These are phyloP conservation scores for Physcomitrium patens DNA, from an alignment of 225 moss, liverwort and hornwort genomes.

Conservation along the genomic window DNA sequence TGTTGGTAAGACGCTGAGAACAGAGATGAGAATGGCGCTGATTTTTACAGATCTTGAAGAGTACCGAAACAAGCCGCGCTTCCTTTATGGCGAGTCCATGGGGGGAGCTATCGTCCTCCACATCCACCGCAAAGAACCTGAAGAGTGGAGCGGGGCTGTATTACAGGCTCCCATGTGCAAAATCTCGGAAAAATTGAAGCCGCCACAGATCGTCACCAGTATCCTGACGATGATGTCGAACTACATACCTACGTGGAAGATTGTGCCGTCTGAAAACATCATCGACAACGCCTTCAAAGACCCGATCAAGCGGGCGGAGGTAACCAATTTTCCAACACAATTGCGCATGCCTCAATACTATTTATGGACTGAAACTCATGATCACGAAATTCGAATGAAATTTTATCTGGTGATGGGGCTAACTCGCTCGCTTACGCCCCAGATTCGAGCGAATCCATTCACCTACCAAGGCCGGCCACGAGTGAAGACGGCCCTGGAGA, in stretches of 20 bases:
- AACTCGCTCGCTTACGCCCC: neutral
- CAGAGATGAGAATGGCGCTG: neutral
- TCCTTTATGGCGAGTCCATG: slow-evolving; percentile 78
- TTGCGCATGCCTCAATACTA: too few relatives aligned
- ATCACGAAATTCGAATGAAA: neutral
- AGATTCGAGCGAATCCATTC: slow-evolving; percentile 55
- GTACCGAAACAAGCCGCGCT: slow-evolving; percentile 48
- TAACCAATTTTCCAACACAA: neutral
- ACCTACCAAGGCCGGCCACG: slow-evolving; percentile 55
- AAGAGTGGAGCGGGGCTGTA: slow-evolving; percentile 62
- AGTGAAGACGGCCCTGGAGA: slow-evolving; percentile 52
- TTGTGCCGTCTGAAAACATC: slow-evolving; percentile 54
- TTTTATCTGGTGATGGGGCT: neutral
- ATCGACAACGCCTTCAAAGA: slow-evolving; percentile 60
- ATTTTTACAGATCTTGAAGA: slow-evolving; percentile 34
- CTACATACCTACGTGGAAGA: slow-evolving; percentile 60
- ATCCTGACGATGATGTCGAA: slow-evolving; percentile 31
- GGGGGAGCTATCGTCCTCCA: slow-evolving; percentile 67
- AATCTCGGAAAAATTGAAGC: slow-evolving; percentile 59
- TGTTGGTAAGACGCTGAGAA: neutral
- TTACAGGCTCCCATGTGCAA: slow-evolving; percentile 76
- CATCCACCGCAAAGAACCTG: slow-evolving; percentile 54
- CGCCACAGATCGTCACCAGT: slow-evolving; percentile 29
- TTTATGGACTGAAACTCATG: neutral
- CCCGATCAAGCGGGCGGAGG: slow-evolving; percentile 62